Base-by-base conservation (phyloP, 2,329 filamentous ascomycete genomes). In the Aspergillus sp. region DNA sequence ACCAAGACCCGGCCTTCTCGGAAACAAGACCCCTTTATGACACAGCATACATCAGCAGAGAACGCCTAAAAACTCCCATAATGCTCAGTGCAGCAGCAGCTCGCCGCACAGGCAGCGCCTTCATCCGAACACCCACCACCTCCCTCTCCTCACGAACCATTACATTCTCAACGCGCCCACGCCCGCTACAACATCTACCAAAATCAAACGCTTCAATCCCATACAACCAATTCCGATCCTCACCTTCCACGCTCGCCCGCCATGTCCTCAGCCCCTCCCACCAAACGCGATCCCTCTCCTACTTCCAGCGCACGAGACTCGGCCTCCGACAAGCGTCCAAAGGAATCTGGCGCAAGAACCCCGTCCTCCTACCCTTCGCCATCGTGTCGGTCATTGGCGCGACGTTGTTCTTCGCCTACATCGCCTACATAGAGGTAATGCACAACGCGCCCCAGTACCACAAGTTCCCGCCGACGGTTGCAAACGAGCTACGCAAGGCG, bases 401-500 rank as follows among this genome's bases (percentile, higher is more conserved):
- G 6, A 66, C 70, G 8, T 64, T 68, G 1, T 24, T 73, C 6
- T 73, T 80, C 17, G 65, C 70, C 14, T 78, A 79, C 57, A 64
- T 77, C 19, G 70, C 74, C 40, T 80, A 79, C 55, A 64, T 78
- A 51, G 76, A 79, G 65, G 67, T 77, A 58, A 77, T 67, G 11
- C 71, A 74, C 44, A 71, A 77, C 37, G 71, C 72, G 23, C 75
- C 75, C 8, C 71, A 76, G 50, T 76, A 75, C 57, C 68, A 73
- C 33, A 74, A 75, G 14, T 80, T 78, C 58, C 79, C 79, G 3
- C 69, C 73, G 21, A 72, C 73, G 27, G 78, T 81, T 23, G 73
- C 77, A 17, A 72, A 76, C 67, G 86, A 90, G 60, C 81, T 99
- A 47, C 90, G 95, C 33, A 85, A 87, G 64, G 95, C 92, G 0